Conservation (phyloP, 768 basidiomycete genomes). For the Mycena crocata region DNA sequence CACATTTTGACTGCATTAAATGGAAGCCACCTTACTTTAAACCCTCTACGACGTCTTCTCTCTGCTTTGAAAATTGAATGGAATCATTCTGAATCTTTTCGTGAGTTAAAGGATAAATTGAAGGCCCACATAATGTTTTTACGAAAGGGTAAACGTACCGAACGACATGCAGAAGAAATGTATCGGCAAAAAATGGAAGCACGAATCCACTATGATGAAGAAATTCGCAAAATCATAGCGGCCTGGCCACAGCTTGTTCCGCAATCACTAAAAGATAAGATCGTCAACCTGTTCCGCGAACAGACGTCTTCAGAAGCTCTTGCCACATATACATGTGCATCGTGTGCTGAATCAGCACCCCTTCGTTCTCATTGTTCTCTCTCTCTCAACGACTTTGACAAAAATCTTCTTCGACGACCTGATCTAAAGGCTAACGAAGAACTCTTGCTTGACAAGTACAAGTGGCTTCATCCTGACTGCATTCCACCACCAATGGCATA, state of each 20-base stretch:
- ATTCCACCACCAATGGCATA: conserved; percentile 8
- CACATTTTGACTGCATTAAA: conserved; percentile 5
- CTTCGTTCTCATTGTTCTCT: conserved; percentile 2
- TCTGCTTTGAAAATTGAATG: background rate
- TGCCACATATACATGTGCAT: conserved; percentile 11
- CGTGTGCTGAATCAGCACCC: conserved; percentile 5
- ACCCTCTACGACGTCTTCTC: conserved; percentile 3
- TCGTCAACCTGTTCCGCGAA: conserved; percentile 6
- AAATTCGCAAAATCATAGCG: background rate
- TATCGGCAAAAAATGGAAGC: too few relatives aligned
- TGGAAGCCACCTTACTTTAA: background rate
- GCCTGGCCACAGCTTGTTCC: conserved; percentile 21
- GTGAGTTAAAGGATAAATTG: background rate
- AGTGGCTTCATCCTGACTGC: conserved; percentile 20
- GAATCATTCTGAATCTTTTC: background rate
- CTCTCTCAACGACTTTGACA: background rate
- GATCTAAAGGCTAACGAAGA: background rate
- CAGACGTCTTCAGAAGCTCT: conserved; percentile 10
- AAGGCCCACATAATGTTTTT: background rate
- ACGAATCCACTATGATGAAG: background rate
- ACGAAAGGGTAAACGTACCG: conserved; percentile 1
- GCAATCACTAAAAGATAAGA: conserved; percentile 8
- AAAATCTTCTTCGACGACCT: background rate
- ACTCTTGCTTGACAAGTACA: background rate
- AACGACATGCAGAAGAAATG: too few relatives aligned